Percentiles rank a stretch among this genome's conserved stretches.
phyloP scores from a whole-genome alignment of 345 rosid genomes.

The Hypericum perforatum region DNA sequence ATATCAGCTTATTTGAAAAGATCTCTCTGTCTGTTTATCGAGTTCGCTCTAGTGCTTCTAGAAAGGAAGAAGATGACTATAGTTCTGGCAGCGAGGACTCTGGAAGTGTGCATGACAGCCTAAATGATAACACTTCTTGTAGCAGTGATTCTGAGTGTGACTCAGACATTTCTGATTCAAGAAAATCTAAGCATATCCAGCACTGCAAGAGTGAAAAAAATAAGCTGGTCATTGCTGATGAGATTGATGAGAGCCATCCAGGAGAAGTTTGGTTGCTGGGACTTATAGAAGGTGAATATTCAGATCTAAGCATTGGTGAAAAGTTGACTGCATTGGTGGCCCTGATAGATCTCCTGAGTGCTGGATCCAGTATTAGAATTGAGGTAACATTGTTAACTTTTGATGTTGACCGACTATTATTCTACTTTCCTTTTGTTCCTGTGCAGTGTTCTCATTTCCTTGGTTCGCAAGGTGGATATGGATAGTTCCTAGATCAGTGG shows the following conservation, averaged over 20 bases:
- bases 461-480: background rate
- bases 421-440: background rate
- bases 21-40: conserved; percentile 74
- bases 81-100: conserved; percentile 65
- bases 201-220: conserved; percentile 32
- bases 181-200: conserved; percentile 26
- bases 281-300: conserved; percentile 92
- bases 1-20: conserved; percentile 87
- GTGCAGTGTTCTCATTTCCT: background rate
- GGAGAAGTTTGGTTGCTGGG: conserved; percentile 95
- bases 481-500: too few species aligned
- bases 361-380: conserved; percentile 63
- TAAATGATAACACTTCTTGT: conserved; percentile 33
- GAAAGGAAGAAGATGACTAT: conserved; percentile 38
- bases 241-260: conserved; percentile 92
- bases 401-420: background rate
- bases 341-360: conserved; percentile 65
- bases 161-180: conserved; percentile 27
- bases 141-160: conserved; percentile 50
- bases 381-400: conserved; percentile 46
- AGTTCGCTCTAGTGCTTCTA: conserved; percentile 42
- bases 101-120: conserved; percentile 79
- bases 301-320: conserved; percentile 74
- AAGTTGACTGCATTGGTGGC: conserved; percentile 76
- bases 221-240: conserved; percentile 33